Conservation (phyloP, 1,284 basidiomycete genomes). For the Pyrrhoderma noxium region DNA sequence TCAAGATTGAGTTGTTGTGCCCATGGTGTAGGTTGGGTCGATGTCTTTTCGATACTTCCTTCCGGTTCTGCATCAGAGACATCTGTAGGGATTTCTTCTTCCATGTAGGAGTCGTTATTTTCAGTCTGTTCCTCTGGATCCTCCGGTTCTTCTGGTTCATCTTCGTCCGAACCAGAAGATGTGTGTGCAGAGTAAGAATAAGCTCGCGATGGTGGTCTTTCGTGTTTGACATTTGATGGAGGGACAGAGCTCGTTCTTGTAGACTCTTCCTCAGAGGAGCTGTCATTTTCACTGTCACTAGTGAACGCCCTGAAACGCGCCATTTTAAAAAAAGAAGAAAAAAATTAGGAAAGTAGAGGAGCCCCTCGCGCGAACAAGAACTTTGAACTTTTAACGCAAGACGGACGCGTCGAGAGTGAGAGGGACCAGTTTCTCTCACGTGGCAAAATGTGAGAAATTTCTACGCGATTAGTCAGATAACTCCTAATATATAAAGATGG, state of each 20-base stretch:
- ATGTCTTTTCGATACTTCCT: conserved; percentile 24
- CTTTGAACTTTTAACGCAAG: not conserved
- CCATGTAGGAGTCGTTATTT: conserved; percentile 12
- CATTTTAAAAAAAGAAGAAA: not conserved
- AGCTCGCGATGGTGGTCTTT: conserved; percentile 2
- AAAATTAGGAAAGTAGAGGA: too few species aligned
- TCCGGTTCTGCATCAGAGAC: conserved; percentile 25
- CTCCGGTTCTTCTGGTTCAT: conserved; percentile 1
- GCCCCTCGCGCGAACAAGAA: not conserved
- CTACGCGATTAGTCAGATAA: not conserved
- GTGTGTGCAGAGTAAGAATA: conserved; percentile 5
- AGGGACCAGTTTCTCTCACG: conserved; percentile 5
- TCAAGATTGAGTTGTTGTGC: conserved; percentile 67
- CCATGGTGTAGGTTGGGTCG: conserved; percentile 42
- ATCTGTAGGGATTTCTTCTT: conserved; percentile 23
- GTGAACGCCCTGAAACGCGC: conserved; percentile 16
- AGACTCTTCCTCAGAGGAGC: not conserved
- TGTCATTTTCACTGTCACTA: conserved; percentile 14
- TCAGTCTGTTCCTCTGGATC: conserved; percentile 4
- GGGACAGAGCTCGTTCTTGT: not conserved
- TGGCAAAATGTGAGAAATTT: not conserved
- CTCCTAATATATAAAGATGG: not conserved
- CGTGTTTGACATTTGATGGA: conserved; percentile 8
- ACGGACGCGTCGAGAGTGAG: not conserved
- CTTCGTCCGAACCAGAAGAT: conserved; percentile 9